Base-by-base conservation (phyloP, 768 basidiomycete species). In the Panaeolus cyanescens region DNA sequence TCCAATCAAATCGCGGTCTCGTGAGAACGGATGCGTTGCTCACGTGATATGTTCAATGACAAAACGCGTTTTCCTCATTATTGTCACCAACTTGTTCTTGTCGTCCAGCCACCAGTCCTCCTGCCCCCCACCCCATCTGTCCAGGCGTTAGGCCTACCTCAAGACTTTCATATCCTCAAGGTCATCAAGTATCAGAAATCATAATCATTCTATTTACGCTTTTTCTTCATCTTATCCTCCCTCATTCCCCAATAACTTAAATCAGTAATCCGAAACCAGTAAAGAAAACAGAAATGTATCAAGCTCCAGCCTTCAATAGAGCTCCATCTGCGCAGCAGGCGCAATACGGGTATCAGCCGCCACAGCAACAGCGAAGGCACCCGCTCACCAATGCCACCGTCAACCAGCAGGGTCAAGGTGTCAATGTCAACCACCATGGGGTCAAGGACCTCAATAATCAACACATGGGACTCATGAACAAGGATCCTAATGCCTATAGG, bases 61-160 rank as follows among this genome's bases (percentile, higher is more conserved):
- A 54, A 64, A 60, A 60, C 59, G 60, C 63, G 59, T 55, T 61
- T 37, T 17, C 32, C 40, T 56, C 56, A 56, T 61, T 59, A 42
- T 57, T 45, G 40, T 64, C 64, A 67, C 63, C 65, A 71, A 68
- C 69, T 65, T 62, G 64, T 58, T 65, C 70, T 36, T 32, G 28
- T 59, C 54, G 30, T 32, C 45, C 34, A 32, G 42, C 53, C 63
- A 30, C 58, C 62, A 39, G 45, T 50, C 60, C 54, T 56, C 25
- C 39, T 54, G 54, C 53, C 57, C 54, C 70, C 56, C 54, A 6
- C 42, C 58, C 32, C 19, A 40, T 20, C 22, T 57, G 36, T 54
- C 54, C 70, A 37, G 80, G 81, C 79, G 81, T 81, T 82, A 82
- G 81, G 81, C 80, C 81, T 70, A 59, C 50, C 30, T 37, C n/a